Base-by-base conservation (phyloP, 139 green algal genomes). In the Chlamydomonas asymmetrica region DNA sequence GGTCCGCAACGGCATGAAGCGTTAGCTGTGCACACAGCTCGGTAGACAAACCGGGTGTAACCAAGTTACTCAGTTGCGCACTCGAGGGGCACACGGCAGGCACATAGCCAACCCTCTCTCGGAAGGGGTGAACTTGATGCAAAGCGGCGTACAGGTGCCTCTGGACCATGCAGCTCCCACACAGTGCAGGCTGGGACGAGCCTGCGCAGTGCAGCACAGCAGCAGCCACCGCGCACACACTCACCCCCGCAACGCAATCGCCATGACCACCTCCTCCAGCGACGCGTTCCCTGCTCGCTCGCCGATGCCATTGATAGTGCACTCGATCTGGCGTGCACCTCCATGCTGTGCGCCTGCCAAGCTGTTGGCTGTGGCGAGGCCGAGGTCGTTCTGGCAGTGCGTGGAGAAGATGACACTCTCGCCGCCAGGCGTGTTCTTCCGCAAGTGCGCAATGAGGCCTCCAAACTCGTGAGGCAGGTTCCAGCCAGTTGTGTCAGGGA, bases 381-480 rank as follows among this genome's bases (percentile, higher is more conserved):
- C 96, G 73, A 99, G 89, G 82, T 99, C 96, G 76, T 99, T 99
- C 84, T 99, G 96, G 83, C 96, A 99, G 86, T 99, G 96, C 2
- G 95, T 97, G 20, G 93, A 98, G 74, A 99, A 92, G 73, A 99
- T 89, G 10, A 95, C 91, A 64, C 91, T 82, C 23, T 86, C 74
- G 40, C 75, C 75, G 37, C 96, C 96, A 0, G 84, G 88, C 8
- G 89, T 95, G 85, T 99, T 97, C n/a, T 79, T 82, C n/a, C 88
- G 92, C 75, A 99, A 92, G 9, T 84, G 73, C 0, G 79, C 79
- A 70, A 99, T 99, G 0, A 99, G 86, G 40, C 61, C 81, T 41
- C 92, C 91, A 84, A 98, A 99, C 85, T 99, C 96, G 52, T 95
- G 85, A 5, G 96, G 96, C 75, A 99, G 85, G 81, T 90, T 96